Evolutionary conservation across 306 rosid genomes (phyloP).

Genomic region (Quercus dentata): DNA sequence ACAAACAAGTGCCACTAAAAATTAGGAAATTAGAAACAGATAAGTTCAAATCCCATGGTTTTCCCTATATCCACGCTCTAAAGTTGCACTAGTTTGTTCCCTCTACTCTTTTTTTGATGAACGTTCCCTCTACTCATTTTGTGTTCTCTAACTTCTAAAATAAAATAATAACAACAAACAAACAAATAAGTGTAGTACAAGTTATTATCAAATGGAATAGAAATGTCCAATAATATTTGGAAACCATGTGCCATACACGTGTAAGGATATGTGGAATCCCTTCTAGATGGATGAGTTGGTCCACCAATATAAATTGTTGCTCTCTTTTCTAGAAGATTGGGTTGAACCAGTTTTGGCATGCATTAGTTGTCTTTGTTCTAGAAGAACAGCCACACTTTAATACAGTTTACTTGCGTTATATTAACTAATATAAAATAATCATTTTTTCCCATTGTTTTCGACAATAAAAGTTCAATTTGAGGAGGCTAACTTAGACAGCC

Average conservation of each 20-base stretch:
- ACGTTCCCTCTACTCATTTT: not conserved
- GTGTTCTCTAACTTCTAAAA: not conserved
- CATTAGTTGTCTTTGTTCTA: constrained; percentile 25
- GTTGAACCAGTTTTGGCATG: not conserved
- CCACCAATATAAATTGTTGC: not conserved
- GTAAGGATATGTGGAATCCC: not conserved
- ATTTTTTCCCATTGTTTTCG: not conserved
- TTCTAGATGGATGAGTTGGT: not conserved
- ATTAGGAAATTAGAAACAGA: not conserved
- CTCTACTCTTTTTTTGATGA: not conserved
- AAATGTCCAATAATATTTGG: not conserved
- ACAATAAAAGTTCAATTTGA: not conserved
- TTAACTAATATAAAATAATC: not conserved
- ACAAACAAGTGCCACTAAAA: not conserved
- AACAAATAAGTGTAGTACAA: not conserved
- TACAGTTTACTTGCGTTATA: not conserved
- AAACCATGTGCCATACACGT: not conserved
- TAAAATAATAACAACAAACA: no score
- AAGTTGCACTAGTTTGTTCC: not conserved
- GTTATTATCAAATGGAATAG: not conserved
- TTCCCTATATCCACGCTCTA: not conserved
- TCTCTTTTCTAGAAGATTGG: not conserved
- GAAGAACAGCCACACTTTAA: constrained; percentile 25
- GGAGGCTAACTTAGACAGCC: constrained; percentile 15
- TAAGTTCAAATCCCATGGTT: not conserved